Base-by-base conservation (phyloP, 2,329 filamentous ascomycete species). In the Stachybotrys chlorohalonatus region DNA sequence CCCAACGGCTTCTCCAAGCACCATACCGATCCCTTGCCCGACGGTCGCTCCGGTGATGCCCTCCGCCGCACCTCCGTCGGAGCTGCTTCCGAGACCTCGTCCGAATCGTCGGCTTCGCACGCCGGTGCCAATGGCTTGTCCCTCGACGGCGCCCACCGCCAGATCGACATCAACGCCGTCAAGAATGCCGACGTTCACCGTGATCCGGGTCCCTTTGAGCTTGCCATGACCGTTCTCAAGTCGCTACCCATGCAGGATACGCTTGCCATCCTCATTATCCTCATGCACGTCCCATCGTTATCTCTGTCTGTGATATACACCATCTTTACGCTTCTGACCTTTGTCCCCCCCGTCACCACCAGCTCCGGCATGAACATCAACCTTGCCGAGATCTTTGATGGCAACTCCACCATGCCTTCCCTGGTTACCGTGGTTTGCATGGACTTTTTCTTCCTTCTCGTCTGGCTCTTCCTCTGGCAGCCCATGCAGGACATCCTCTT, bases 181-280 rank as follows among this genome's bases (percentile, higher is more conserved):
- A 86, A 86, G 70, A 82, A 86, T 62, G 77, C 79, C 60, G 79
- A 85, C 56, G 79, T 87, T 54, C 86, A 88, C 66, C 85, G 85
- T 62, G 84, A 87, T 67, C 77, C 84, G 54, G 87, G 87, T 56
- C 84, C 89, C 51, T 74, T 95, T 62, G 85, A 89, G 63, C 78
- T 95, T 60, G 87, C 88, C 59, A 82, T 89, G 62, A 96, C 91
- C 54, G 93, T 97, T 64, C 83, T 97, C 68, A 85, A 85, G 65
- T 90, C 91, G 53, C 93, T 92, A 65, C 93, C 93, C 53, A 84
- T 96, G 67, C 89, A 90, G 74, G 93, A 97, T 74, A 96, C 93
- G 57, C 90, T 96, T 73, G 91, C 93, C 68, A 96, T 97, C 66
- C 84, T 97, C 70, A 96, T 96, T 73, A 89, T 96, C 64, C 83